Evolutionary conservation across 164 flowering plant species (phyloP).

Genomic region (Pachysandra terminalis): DNA sequence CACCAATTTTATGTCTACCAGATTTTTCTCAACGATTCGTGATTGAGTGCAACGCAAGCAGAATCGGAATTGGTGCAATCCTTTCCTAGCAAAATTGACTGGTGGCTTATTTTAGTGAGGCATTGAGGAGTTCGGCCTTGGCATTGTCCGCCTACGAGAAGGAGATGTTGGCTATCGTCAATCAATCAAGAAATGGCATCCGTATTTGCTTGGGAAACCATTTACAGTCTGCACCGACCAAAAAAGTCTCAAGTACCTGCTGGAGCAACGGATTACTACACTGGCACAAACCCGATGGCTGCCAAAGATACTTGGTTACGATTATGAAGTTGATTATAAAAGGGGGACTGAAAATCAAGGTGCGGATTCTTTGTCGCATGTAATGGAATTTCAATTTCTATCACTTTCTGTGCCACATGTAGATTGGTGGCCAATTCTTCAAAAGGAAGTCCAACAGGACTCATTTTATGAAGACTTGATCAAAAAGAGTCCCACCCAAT

Average conservation of each 20-base stretch:
- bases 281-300: too few species aligned
- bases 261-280: constrained; percentile 1
- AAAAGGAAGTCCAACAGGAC: constrained; percentile 8
- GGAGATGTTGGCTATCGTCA: too few species aligned
- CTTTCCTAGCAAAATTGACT: constrained; percentile 2
- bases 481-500: not conserved
- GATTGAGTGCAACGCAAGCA: constrained; percentile 9
- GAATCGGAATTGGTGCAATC: constrained; percentile 8
- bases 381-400: constrained; percentile 3
- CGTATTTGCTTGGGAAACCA: constrained; percentile 1
- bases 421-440: constrained; percentile 11
- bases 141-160: constrained; percentile 2
- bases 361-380: constrained; percentile 4
- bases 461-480: constrained; percentile 3
- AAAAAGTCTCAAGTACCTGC: constrained; percentile 8
- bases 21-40: constrained; percentile 4
- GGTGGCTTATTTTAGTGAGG: constrained; percentile 8
- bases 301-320: too few species aligned
- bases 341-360: constrained; percentile 1
- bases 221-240: constrained; percentile 4
- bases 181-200: not conserved
- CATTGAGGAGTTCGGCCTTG: not conserved
- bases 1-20: constrained; percentile 1
- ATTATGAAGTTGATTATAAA: constrained; percentile 2
- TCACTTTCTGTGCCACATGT: constrained; percentile 1